Evolutionary conservation across 805 yeast species (phyloP).

Genomic region (Candida rishiriensis): DNA sequence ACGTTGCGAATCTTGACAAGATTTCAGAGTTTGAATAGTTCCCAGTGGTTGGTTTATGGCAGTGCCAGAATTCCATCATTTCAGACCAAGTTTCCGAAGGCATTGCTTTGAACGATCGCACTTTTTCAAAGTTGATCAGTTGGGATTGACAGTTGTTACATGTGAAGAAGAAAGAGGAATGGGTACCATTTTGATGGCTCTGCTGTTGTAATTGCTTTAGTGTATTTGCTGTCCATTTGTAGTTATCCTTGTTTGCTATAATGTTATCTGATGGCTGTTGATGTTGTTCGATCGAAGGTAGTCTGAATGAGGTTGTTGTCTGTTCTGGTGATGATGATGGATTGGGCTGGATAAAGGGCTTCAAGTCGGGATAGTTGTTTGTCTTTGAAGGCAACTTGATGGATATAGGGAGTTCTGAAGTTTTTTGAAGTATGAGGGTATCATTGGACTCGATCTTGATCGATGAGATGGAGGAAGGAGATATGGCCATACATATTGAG

Average conservation of each 20-base stretch:
- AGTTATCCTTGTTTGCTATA: conserved; percentile 12
- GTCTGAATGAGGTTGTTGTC: conserved; percentile 1
- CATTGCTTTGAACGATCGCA: conserved; percentile 48
- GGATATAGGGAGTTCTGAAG: no score
- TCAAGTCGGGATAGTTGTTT: conserved; percentile 1
- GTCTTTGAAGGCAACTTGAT: background rate
- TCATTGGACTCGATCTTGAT: background rate
- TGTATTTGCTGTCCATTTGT: conserved; percentile 23
- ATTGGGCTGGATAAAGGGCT: background rate
- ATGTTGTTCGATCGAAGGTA: conserved; percentile 1
- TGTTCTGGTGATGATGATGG: background rate
- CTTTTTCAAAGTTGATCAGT: conserved; percentile 29
- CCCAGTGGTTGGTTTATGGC: conserved; percentile 63
- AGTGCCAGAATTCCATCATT: conserved; percentile 96
- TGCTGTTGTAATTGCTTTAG: conserved; percentile 3
- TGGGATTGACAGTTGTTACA: conserved; percentile 15
- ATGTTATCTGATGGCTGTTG: background rate
- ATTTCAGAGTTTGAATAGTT: conserved; percentile 14
- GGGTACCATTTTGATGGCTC: no score
- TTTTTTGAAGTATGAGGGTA: background rate
- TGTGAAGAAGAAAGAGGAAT: no score
- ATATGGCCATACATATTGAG: conserved; percentile 12
- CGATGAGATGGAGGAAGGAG: background rate
- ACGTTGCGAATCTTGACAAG: conserved; percentile 33
- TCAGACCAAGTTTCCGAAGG: conserved; percentile 95